phyloP scores from a whole-genome alignment of 257 asterid species.

The Salvia rosmarinus region DNA sequence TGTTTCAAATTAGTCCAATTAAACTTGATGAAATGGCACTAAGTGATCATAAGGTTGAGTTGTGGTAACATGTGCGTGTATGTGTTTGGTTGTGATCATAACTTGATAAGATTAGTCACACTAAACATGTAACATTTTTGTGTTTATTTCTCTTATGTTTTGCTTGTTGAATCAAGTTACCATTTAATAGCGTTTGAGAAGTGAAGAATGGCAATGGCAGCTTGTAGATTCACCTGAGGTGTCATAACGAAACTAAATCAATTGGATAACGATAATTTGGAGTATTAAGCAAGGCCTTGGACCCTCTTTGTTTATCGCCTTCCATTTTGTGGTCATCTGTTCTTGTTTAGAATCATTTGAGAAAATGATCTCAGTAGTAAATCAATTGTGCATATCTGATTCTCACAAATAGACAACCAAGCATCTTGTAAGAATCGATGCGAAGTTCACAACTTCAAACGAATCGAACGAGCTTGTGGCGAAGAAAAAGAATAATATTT shows the following conservation, averaged over 20 bases:
- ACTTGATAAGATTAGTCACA: too few species aligned
- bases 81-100: too few species aligned
- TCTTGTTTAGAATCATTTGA: background rate
- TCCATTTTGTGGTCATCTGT: background rate
- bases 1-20: too few species aligned
- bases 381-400: background rate
- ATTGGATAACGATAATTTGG: background rate
- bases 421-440: too few species aligned
- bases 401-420: background rate
- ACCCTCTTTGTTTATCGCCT: background rate
- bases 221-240: background rate
- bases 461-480: too few species aligned
- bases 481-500: too few species aligned
- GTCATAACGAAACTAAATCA: too few species aligned
- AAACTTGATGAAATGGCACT: too few species aligned
- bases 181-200: background rate
- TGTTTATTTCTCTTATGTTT: background rate
- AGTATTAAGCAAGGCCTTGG: slow-evolving; percentile 10
- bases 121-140: too few species aligned
- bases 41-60: too few species aligned
- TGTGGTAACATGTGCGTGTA: too few species aligned
- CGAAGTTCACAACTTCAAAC: too few species aligned
- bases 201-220: slow-evolving; percentile 12
- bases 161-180: background rate
- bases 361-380: background rate